Evolutionary conservation across 805 yeast species (phyloP).

Genomic region (Ogataea pignaliae): DNA sequence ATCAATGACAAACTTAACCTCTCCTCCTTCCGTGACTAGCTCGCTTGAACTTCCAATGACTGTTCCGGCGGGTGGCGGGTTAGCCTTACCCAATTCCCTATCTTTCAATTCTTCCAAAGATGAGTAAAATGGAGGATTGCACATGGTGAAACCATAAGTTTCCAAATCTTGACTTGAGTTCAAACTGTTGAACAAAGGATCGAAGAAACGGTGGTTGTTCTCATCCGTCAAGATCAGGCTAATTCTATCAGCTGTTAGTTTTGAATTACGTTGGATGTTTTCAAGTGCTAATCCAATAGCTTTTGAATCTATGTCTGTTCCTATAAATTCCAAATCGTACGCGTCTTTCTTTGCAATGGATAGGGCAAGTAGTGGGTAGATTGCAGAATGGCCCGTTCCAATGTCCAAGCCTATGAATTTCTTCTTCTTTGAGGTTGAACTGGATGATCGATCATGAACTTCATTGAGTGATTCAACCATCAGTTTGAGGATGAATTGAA

Average conservation of each 20-base stretch:
- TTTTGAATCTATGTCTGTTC: constrained; percentile 37
- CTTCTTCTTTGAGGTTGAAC: neutral
- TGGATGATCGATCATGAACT: neutral
- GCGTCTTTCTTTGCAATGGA: constrained; percentile 8
- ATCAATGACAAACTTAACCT: constrained; percentile 32
- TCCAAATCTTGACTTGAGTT: neutral
- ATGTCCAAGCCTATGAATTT: constrained; percentile 35
- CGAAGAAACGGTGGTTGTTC: constrained; percentile 14
- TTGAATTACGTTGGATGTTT: constrained; percentile 26
- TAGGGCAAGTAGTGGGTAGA: constrained; percentile 40
- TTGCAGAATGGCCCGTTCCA: constrained; percentile 47
- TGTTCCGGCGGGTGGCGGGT: constrained; percentile 4
- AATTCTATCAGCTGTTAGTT: neutral
- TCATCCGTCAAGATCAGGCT: neutral
- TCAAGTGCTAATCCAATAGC: constrained; percentile 29
- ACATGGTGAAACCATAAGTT: constrained; percentile 33
- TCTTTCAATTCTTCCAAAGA: constrained; percentile 30
- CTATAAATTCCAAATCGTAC: constrained; percentile 25
- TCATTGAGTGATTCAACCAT: constrained; percentile 1
- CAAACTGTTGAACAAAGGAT: neutral
- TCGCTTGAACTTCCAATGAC: constrained; percentile 35
- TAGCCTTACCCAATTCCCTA: constrained; percentile 22
- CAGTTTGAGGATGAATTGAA: constrained; percentile 16
- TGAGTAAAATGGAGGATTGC: constrained; percentile 52
- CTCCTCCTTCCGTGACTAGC: constrained; percentile 44